Conservation (phyloP, 768 basidiomycete genomes). For the Psilocybe sp. region DNA sequence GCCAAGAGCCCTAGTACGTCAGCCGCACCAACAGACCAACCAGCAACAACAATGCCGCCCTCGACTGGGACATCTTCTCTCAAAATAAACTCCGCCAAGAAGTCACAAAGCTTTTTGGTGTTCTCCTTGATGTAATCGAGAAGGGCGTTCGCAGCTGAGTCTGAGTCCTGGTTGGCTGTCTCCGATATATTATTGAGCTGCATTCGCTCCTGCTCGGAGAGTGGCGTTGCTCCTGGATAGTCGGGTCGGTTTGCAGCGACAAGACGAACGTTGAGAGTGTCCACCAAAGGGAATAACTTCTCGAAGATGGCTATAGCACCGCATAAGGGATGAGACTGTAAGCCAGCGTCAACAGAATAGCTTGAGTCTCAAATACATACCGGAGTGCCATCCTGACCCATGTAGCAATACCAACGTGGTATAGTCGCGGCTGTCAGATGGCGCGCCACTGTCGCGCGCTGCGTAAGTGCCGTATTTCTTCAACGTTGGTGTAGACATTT, state of each 20-base stretch:
- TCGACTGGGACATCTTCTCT: constrained; percentile 2
- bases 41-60: constrained; percentile 4
- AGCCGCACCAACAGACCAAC: constrained; percentile 5
- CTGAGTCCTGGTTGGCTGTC: constrained; percentile 3
- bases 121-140: constrained; percentile 5
- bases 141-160: not conserved
- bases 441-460: constrained; percentile 4
- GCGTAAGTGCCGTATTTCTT: not conserved
- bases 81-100: constrained; percentile 5
- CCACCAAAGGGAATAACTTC: too few relatives aligned
- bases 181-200: constrained; percentile 5
- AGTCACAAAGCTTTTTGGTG: constrained; percentile 3
- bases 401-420: constrained; percentile 6
- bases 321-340: constrained; percentile 1
- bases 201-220: constrained; percentile 6
- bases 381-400: constrained; percentile 5
- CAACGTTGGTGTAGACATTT: too few relatives aligned
- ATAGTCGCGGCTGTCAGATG: constrained; percentile 1
- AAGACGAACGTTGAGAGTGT: not conserved
- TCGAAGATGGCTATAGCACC: not conserved
- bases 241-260: constrained; percentile 7
- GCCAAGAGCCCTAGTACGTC: constrained; percentile 2
- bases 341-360: not conserved
- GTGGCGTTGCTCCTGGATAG: constrained; percentile 6
- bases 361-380: not conserved